Base-by-base conservation (phyloP, 192 early-diverging fungal species). In the Funneliformis geosporum region DNA sequence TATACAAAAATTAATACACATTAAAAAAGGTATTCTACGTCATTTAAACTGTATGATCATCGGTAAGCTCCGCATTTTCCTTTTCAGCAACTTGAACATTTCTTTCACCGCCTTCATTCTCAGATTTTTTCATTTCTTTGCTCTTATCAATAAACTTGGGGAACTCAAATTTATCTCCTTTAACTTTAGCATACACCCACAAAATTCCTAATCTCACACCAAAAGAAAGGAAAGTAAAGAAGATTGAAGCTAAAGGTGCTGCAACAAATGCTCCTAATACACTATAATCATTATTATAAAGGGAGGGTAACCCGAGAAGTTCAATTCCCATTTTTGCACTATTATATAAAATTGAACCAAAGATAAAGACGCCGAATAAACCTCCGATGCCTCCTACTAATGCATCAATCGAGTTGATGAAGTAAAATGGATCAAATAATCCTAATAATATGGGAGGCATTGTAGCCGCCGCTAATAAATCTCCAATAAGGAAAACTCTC, bases 261-360 rank as follows among this genome's bases (percentile, higher is more conserved):
- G 27, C 70, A 60, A 89, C 82, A 73, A 90, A 90, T 5, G 89
- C 89, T 21, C 88, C 88, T 27, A 90, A 79, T 6, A 90, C 88
- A 23, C 85, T 83, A 80, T 90, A 84, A 76, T 90, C 89, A 0
- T 80, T 67, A 11, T 80, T 85, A 73, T 89, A 90, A 10, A 90
- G 82, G 43, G 80, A 81, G 11, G 85, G 75, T 7, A 90, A 74
- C 12, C 83, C 60, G 44, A 90, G 77, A 21, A 90, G 75, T 14
- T 84, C 80, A 81, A 84, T 80, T 55, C 89, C 89, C 18, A 85
- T 85, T 46, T 86, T 75, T 16, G 80, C 76, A 75, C 88, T 86
- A 46, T 85, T 84, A 47, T 85, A 79, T 50, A 88, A 90, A 4
- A 81, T 80, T 68, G 84, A 79, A 9, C 89, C 89, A 81, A 89